Conservation (phyloP, 495 filamentous ascomycete genomes). For the Tuber brumale region DNA sequence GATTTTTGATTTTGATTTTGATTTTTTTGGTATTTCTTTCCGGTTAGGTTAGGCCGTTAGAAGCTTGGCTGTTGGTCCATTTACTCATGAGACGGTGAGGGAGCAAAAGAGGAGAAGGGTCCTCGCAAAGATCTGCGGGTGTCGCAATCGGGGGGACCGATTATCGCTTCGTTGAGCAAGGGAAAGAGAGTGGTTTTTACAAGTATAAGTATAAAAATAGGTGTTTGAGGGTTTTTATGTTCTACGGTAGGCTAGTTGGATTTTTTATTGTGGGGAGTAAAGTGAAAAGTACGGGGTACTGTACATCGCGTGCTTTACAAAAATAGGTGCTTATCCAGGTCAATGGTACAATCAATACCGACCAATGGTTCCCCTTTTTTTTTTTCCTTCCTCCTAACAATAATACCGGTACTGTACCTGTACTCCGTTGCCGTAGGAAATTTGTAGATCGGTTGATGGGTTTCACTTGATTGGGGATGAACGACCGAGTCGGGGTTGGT, state of each 20-base stretch:
- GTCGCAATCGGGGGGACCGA: neutral
- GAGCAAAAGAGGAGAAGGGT: neutral
- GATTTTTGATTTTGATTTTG: neutral
- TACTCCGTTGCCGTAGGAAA: neutral
- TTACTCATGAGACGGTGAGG: neutral
- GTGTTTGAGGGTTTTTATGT: neutral
- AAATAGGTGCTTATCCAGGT: neutral
- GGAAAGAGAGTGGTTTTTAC: neutral
- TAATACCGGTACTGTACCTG: too few species aligned
- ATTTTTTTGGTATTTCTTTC: neutral
- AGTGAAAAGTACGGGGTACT: neutral
- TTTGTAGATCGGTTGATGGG: neutral
- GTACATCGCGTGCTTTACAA: neutral
- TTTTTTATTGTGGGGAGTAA: neutral
- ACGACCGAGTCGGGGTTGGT: neutral
- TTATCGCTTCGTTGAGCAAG: neutral
- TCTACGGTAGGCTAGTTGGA: neutral
- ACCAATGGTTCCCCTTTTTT: neutral
- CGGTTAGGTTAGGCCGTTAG: neutral
- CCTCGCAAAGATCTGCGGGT: slow-evolving; percentile 1
- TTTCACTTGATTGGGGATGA: neutral
- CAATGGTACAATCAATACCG: neutral
- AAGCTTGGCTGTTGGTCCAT: neutral
- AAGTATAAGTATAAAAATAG: neutral
- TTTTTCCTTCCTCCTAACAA: neutral